Conservation (phyloP, 2,329 filamentous ascomycete species). For the Alternaria viburni region DNA sequence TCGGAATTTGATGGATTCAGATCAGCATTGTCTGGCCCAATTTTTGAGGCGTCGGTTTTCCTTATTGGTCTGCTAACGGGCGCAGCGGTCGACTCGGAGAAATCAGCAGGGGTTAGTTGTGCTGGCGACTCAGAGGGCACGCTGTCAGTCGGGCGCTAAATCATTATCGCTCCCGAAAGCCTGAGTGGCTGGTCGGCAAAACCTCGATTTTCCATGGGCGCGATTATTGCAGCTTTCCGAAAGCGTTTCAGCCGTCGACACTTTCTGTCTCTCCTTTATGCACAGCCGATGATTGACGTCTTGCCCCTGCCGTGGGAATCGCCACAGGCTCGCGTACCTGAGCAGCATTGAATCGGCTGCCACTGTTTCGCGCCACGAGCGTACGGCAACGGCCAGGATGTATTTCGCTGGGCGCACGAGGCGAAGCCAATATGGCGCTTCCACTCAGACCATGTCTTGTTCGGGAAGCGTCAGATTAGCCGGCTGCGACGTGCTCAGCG, state of each 20-base stretch:
- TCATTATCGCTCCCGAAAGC: conserved; percentile 31
- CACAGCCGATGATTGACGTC: conserved; percentile 36
- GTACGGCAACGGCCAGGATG: conserved; percentile 38
- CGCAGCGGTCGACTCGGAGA: conserved; percentile 42
- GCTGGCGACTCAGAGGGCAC: conserved; percentile 40
- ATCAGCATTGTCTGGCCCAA: conserved; percentile 45
- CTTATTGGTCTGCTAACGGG: conserved; percentile 40
- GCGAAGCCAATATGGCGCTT: conserved; percentile 37
- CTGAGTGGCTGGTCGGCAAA: conserved; percentile 45
- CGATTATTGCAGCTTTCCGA: conserved; percentile 38
- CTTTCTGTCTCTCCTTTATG: conserved; percentile 43
- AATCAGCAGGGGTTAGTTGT: conserved; percentile 40
- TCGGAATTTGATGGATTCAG: conserved; percentile 48
- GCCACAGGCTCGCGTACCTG: conserved; percentile 44
- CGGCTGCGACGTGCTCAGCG: conserved; percentile 31
- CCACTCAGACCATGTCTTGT: conserved; percentile 30
- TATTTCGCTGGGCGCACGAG: conserved; percentile 30
- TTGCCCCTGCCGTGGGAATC: conserved; percentile 29
- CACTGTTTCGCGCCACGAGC: conserved; percentile 33
- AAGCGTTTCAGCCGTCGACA: conserved; percentile 43
- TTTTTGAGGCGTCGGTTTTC: conserved; percentile 29
- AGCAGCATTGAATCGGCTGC: conserved; percentile 19
- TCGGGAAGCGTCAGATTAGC: conserved; percentile 41
- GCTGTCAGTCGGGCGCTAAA: conserved; percentile 46
- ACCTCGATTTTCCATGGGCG: conserved; percentile 39